Conservation (phyloP, 2,329 filamentous ascomycete genomes). For the Rhynchosporium secalis region DNA sequence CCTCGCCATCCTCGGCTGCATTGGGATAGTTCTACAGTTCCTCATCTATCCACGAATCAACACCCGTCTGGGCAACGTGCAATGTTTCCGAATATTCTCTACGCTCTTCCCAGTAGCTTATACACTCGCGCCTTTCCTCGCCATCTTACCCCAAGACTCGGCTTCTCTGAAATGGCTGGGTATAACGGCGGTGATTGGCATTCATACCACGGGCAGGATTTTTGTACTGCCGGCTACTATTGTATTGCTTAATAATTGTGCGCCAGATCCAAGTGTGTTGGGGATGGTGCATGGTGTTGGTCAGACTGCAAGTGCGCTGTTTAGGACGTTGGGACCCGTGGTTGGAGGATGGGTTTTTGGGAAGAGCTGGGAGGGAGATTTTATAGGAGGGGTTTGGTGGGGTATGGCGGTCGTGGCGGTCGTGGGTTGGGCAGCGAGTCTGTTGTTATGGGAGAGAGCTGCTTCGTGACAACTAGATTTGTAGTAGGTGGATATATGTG, state of each 20-base stretch:
- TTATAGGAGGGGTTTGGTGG: slow-evolving; percentile 16
- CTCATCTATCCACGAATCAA: slow-evolving; percentile 13
- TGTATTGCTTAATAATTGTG: slow-evolving; percentile 11
- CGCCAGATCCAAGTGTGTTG: slow-evolving; percentile 9
- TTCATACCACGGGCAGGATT: slow-evolving; percentile 4
- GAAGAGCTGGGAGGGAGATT: slow-evolving; percentile 12
- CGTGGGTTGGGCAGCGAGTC: slow-evolving; percentile 6
- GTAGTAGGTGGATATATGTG: too few relatives aligned
- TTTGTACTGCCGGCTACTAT: slow-evolving; percentile 7
- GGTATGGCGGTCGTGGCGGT: slow-evolving; percentile 10
- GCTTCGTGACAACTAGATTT: neutral
- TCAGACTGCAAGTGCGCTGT: slow-evolving; percentile 6
- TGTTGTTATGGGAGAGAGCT: slow-evolving; percentile 11
- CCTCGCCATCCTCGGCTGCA: slow-evolving; percentile 9
- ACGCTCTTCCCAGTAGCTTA: slow-evolving; percentile 14
- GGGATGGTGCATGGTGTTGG: slow-evolving; percentile 11
- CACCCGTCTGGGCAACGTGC: slow-evolving; percentile 11
- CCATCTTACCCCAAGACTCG: neutral
- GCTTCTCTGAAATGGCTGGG: neutral
- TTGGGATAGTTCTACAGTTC: slow-evolving; percentile 11
- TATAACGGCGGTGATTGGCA: neutral
- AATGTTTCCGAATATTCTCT: slow-evolving; percentile 8
- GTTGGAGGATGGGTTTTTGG: slow-evolving; percentile 9
- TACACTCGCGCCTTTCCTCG: slow-evolving; percentile 2
- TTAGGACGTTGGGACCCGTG: slow-evolving; percentile 12